A percentile compares a stretch with the other conserved stretches of the same genome.
Conservation (phyloP, 768 basidiomycete genomes). For the Hygrocybe punicea region DNA sequence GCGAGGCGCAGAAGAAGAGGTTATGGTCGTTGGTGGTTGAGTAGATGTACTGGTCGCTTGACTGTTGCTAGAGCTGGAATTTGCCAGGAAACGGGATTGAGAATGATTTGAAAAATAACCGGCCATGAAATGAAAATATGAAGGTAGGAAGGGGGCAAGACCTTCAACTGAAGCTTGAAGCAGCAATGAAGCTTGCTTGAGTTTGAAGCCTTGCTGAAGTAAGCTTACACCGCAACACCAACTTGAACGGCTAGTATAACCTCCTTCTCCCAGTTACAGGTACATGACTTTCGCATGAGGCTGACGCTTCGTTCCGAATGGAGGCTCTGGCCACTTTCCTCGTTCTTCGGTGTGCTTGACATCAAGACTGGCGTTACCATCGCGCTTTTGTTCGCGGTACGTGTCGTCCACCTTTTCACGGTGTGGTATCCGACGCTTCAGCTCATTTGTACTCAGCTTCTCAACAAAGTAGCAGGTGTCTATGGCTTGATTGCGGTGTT, state of each 20-base stretch:
- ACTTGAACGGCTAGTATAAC: no score
- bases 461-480: conserved; percentile 97
- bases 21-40: conserved; percentile 21
- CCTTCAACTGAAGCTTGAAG: no score
- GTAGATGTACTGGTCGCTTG: conserved; percentile 20
- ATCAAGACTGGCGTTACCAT: conserved; percentile 91
- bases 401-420: conserved; percentile 28
- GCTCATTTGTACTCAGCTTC: conserved; percentile 49
- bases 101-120: conserved; percentile 85
- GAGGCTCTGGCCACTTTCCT: conserved; percentile 76
- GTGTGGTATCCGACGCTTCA: not conserved
- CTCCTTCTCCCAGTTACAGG: conserved; percentile 3
- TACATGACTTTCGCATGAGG: conserved; percentile 52
- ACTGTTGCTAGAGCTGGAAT: conserved; percentile 33
- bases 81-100: conserved; percentile 65
- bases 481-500: conserved; percentile 93
- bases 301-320: conserved; percentile 80
- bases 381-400: conserved; percentile 82
- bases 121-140: conserved; percentile 42
- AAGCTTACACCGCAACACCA: no score
- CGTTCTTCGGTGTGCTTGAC: conserved; percentile 85
- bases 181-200: no score
- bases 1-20: conserved; percentile 22
- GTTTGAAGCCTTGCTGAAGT: no score
- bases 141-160: no score